phyloP scores from a whole-genome alignment of 2,329 filamentous ascomycete species.

The Cephalotrichum gorgonifer region DNA sequence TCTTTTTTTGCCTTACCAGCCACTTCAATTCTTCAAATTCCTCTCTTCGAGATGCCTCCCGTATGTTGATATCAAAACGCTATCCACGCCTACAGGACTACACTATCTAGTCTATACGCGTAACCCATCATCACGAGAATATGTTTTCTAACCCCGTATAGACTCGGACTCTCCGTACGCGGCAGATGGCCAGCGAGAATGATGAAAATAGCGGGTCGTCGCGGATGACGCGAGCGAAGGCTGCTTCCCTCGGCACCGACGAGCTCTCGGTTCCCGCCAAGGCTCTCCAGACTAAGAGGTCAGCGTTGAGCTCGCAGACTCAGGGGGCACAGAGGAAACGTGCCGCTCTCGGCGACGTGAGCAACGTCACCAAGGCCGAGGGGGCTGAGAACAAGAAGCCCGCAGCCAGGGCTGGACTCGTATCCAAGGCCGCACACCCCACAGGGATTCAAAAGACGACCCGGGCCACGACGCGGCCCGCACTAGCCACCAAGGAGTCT shows the following conservation, averaged over 20 bases:
- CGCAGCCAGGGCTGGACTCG: conserved; percentile 51
- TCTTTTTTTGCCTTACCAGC: too few relatives aligned
- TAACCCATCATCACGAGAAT: neutral
- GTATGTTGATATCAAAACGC: neutral
- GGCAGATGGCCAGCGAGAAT: conserved; percentile 81
- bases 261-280: conserved; percentile 42
- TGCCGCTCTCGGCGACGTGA: conserved; percentile 82
- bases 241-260: conserved; percentile 58
- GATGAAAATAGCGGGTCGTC: conserved; percentile 77
- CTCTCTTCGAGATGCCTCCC: conserved; percentile 1
- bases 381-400: conserved; percentile 66
- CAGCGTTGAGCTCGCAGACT: conserved; percentile 38
- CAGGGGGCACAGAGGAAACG: conserved; percentile 53
- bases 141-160: neutral
- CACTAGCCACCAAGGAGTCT: conserved; percentile 53
- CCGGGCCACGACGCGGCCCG: conserved; percentile 50
- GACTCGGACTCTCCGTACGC: conserved; percentile 16
- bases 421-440: conserved; percentile 72
- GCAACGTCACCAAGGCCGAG: conserved; percentile 81
- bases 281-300: conserved; percentile 61
- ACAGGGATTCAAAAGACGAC: conserved; percentile 71
- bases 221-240: conserved; percentile 88
- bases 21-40: neutral
- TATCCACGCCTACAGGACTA: neutral
- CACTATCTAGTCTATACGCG: neutral